Conservation (phyloP, 805 yeast species). For the Komagataella mondaviorum region DNA sequence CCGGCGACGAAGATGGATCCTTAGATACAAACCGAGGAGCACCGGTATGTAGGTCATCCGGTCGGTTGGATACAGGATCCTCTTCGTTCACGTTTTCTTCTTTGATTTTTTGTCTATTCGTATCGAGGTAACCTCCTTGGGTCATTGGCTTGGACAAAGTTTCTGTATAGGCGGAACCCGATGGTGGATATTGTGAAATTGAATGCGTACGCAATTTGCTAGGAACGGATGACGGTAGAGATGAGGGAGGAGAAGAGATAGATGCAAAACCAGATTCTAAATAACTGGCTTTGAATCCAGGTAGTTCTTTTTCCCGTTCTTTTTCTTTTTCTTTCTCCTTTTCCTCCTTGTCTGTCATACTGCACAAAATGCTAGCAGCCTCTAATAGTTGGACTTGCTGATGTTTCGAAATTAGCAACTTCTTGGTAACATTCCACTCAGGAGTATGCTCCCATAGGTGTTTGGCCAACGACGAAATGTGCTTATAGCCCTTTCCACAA, state of each 20-base stretch:
- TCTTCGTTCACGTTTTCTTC: constrained; percentile 2
- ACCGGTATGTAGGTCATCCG: background rate
- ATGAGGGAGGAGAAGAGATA: constrained; percentile 4
- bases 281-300: constrained; percentile 1
- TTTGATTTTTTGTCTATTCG: constrained; percentile 5
- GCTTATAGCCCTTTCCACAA: constrained; percentile 86
- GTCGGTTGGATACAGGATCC: constrained; percentile 5
- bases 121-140: constrained; percentile 21
- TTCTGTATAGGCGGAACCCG: constrained; percentile 5
- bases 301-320: constrained; percentile 1
- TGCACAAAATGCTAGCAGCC: constrained; percentile 65
- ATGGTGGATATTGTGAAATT: constrained; percentile 31
- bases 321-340: constrained; percentile 2
- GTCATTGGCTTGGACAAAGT: constrained; percentile 6
- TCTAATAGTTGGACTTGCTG: constrained; percentile 78
- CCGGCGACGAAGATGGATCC: constrained; percentile 3
- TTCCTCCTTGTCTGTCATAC: constrained; percentile 38
- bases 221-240: constrained; percentile 2
- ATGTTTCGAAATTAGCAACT: constrained; percentile 69
- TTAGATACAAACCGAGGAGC: constrained; percentile 2
- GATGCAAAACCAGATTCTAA: constrained; percentile 7
- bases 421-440: constrained; percentile 82
- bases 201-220: constrained; percentile 12
- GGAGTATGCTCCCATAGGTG: constrained; percentile 93
- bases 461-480: constrained; percentile 75